Evolutionary conservation across 441 rosid genomes (phyloP).

Genomic region (Adansonia gregorii): DNA sequence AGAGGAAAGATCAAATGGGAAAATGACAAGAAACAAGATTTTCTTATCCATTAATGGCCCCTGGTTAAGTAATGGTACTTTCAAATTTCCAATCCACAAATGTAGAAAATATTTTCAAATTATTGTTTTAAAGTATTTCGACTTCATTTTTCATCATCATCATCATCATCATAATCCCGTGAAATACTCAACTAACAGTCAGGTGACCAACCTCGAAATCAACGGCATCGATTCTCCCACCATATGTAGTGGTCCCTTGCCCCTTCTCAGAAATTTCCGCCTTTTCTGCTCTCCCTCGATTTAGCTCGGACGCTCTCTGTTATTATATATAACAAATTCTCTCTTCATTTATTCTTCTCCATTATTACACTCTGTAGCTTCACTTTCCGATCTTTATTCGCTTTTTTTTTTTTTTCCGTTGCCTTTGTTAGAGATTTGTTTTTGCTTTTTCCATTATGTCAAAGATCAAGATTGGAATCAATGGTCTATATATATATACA

Average conservation of each 20-base stretch:
- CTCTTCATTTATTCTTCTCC: neutral
- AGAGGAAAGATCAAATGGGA: no score
- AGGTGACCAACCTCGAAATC: no score
- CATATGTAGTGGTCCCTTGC: neutral
- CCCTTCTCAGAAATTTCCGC: slow-evolving; percentile 4
- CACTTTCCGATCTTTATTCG: neutral
- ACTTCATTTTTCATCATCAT: no score
- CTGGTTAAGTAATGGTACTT: no score
- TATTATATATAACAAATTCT: neutral
- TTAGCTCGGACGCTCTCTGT: neutral
- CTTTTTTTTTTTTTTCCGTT: neutral
- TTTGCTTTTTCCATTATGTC: slow-evolving; percentile 31
- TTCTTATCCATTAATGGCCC: no score
- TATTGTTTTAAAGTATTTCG: no score
- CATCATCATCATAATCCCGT: no score
- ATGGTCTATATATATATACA: slow-evolving; percentile 45
- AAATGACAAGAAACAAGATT: no score
- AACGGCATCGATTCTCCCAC: neutral
- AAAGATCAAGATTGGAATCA: slow-evolving; percentile 85
- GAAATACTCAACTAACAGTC: no score
- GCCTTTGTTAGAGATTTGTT: neutral
- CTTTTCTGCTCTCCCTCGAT: neutral
- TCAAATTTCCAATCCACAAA: no score
- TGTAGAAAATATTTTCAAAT: no score
- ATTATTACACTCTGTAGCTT: neutral